Conservation (phyloP, 2,329 filamentous ascomycete species). For the Botryosphaeria dothidea region DNA sequence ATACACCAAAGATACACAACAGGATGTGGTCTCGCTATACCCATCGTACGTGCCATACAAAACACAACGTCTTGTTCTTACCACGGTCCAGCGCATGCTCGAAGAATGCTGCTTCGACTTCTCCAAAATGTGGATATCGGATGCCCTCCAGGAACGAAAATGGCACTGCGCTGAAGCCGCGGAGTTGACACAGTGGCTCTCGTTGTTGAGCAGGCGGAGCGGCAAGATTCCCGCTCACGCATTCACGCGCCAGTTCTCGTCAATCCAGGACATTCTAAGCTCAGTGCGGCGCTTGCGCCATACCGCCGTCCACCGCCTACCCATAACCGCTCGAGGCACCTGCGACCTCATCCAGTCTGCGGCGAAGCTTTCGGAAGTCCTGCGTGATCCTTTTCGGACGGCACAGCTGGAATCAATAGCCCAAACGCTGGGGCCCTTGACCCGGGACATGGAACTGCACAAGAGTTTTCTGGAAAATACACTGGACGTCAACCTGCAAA, state of each 20-base stretch:
- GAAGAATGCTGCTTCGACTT: constrained; percentile 46
- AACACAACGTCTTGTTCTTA: constrained; percentile 41
- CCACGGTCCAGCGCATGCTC: constrained; percentile 35
- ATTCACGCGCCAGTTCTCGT: constrained; percentile 15
- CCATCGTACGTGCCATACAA: constrained; percentile 38
- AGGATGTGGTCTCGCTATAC: constrained; percentile 26
- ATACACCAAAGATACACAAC: not conserved
- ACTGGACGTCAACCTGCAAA: not conserved
- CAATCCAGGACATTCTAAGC: not conserved
- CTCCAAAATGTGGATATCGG: constrained; percentile 34
- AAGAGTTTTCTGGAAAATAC: not conserved
- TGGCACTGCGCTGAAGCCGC: constrained; percentile 39
- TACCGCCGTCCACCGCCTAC: not conserved
- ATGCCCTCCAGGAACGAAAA: constrained; percentile 27
- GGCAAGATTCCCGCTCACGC: constrained; percentile 28
- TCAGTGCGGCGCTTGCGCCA: not conserved
- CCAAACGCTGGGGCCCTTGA: not conserved
- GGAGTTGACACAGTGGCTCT: constrained; percentile 41
- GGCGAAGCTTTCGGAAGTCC: not conserved
- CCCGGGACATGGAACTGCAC: not conserved
- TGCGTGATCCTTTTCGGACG: not conserved
- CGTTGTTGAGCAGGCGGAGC: constrained; percentile 25
- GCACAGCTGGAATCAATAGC: not conserved
- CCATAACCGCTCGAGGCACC: not conserved
- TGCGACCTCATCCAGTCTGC: not conserved